phyloP scores from a whole-genome alignment of 306 rosid genomes.

The Sechiopsis laciniata region DNA sequence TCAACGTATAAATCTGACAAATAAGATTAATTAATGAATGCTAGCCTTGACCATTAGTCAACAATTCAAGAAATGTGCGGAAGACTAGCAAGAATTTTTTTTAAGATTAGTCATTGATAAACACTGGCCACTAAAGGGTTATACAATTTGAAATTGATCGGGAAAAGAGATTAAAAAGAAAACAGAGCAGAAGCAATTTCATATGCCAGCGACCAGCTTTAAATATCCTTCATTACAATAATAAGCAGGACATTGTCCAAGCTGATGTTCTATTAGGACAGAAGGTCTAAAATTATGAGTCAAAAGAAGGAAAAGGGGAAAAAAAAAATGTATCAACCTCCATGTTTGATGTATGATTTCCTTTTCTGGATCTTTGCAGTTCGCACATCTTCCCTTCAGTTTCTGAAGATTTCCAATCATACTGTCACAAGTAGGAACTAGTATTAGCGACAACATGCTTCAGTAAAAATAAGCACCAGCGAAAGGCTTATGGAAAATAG shows the following conservation, averaged over 20 bases:
- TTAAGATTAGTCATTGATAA: background rate
- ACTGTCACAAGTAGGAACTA: conserved; percentile 48
- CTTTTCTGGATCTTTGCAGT: conserved; percentile 70
- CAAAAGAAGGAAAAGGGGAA: background rate
- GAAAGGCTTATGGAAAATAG: background rate
- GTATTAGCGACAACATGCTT: conserved; percentile 16
- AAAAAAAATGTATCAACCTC: conserved; percentile 48
- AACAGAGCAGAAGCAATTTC: background rate
- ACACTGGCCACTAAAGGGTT: background rate
- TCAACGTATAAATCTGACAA: background rate
- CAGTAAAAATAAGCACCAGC: conserved; percentile 1
- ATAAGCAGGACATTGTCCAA: background rate
- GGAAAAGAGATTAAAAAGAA: background rate
- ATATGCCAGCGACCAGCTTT: background rate
- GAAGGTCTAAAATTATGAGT: conserved; percentile 2
- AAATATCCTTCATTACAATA: conserved; percentile 7
- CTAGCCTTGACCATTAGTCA: conserved; percentile 1
- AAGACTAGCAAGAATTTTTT: background rate
- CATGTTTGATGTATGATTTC: conserved; percentile 51
- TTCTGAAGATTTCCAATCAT: conserved; percentile 58
- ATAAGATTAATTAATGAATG: background rate
- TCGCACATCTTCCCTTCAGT: conserved; percentile 59
- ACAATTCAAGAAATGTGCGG: background rate
- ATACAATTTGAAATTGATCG: background rate
- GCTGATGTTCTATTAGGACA: background rate